Percentiles rank a stretch among this genome's conserved stretches.
These are phyloP conservation scores for Beauveria bassiana DNA, from an alignment of 2,329 filamentous ascomycete genomes.

Conservation along the genomic window DNA sequence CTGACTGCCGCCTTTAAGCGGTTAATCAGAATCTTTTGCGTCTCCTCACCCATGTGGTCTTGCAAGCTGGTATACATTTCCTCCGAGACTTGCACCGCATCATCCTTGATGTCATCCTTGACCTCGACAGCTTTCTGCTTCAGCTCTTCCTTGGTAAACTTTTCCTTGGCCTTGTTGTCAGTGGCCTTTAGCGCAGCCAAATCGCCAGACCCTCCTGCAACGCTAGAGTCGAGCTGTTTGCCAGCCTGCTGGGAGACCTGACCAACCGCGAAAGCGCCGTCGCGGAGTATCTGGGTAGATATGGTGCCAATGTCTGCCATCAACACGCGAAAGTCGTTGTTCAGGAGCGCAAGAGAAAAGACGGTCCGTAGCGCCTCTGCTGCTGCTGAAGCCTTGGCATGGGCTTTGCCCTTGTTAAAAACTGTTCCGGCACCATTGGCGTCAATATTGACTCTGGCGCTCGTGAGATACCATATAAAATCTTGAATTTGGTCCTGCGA, in stretches of 20 bases:
- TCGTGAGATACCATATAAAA: slow-evolving; percentile 76
- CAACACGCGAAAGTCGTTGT: slow-evolving; percentile 83
- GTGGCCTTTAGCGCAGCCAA: slow-evolving; percentile 16
- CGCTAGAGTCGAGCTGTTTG: slow-evolving; percentile 59
- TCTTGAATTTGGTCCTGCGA: slow-evolving; percentile 79
- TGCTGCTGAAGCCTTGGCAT: slow-evolving; percentile 30
- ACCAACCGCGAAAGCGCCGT: slow-evolving; percentile 74
- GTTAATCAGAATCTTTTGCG: slow-evolving; percentile 64
- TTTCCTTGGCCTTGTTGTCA: slow-evolving; percentile 14
- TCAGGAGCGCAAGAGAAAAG: slow-evolving; percentile 76
- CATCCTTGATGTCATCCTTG: slow-evolving; percentile 44
- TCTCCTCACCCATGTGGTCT: slow-evolving; percentile 64
- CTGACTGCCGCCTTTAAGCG: slow-evolving; percentile 70
- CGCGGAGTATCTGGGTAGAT: slow-evolving; percentile 75
- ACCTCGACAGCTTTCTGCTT: slow-evolving; percentile 48
- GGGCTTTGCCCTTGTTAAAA: slow-evolving; percentile 24
- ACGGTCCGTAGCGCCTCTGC: slow-evolving; percentile 79
- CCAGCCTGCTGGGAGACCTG: slow-evolving; percentile 67
- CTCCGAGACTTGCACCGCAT: slow-evolving; percentile 41
- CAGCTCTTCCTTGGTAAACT: slow-evolving; percentile 57
- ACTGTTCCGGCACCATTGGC: slow-evolving; percentile 21
- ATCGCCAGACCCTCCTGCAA: slow-evolving; percentile 15
- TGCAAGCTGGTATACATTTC: slow-evolving; percentile 63
- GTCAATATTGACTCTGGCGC: slow-evolving; percentile 51
- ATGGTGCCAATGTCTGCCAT: slow-evolving; percentile 72